phyloP scores from a whole-genome alignment of 2,329 filamentous ascomycete genomes.

The Colletotrichum karsti region DNA sequence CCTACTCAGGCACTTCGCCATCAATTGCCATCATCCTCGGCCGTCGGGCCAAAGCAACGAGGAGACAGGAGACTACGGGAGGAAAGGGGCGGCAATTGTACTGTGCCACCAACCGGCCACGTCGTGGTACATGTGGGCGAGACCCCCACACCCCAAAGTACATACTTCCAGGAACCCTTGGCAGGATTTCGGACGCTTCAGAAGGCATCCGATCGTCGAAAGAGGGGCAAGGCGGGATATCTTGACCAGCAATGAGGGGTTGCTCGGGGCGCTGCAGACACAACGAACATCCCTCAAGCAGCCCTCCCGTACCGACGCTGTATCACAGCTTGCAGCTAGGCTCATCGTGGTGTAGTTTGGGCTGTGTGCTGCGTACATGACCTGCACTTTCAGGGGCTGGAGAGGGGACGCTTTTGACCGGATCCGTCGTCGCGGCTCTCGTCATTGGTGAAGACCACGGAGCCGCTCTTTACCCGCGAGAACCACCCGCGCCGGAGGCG shows the following conservation, averaged over 20 bases:
- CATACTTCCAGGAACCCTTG: neutral
- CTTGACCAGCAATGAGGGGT: conserved; percentile 7
- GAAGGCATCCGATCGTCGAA: neutral
- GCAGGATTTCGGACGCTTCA: neutral
- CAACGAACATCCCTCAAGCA: neutral
- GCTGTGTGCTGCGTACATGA: neutral
- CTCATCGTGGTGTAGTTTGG: conserved; percentile 11
- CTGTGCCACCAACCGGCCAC: neutral
- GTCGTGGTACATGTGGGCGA: neutral
- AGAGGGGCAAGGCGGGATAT: neutral
- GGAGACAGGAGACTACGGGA: neutral
- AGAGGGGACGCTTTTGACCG: conserved; percentile 23
- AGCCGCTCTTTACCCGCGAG: conserved; percentile 22
- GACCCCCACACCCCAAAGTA: conserved; percentile 7
- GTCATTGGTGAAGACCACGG: conserved; percentile 1
- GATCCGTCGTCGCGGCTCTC: conserved; percentile 15
- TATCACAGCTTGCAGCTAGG: conserved; percentile 27
- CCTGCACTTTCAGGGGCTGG: conserved; percentile 23
- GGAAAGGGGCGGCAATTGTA: neutral
- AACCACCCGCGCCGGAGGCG: conserved; percentile 16
- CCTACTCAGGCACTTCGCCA: neutral
- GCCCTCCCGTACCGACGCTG: conserved; percentile 13
- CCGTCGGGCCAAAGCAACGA: conserved; percentile 1
- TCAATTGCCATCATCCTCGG: conserved; percentile 11
- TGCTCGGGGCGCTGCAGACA: neutral